phyloP scores from a whole-genome alignment of 148 eudicot species.

The Spergularia bocconei region DNA sequence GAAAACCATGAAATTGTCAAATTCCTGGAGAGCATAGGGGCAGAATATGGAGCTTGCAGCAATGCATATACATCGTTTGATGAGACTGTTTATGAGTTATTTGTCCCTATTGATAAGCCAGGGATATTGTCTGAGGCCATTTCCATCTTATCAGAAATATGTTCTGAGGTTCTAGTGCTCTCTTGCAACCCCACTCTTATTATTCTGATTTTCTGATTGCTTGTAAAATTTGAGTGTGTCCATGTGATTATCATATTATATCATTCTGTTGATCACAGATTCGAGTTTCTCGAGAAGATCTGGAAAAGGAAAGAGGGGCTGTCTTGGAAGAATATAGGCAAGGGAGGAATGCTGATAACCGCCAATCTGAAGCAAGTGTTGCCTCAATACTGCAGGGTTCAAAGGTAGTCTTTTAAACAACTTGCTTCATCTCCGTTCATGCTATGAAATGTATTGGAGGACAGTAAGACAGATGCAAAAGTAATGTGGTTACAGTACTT shows the following conservation, averaged over 20 bases:
- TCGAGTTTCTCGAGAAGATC: conserved; percentile 58
- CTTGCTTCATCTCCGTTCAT: neutral
- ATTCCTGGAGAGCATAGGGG: conserved; percentile 87
- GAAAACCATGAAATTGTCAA: conserved; percentile 75
- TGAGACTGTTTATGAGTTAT: conserved; percentile 76
- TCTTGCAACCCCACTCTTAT: neutral
- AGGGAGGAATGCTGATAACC: conserved; percentile 58
- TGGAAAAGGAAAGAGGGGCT: conserved; percentile 87
- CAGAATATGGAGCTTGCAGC: conserved; percentile 83
- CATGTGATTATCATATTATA: no score
- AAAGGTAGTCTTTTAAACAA: conserved; percentile 35
- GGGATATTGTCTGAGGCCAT: conserved; percentile 73
- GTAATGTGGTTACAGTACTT: no score
- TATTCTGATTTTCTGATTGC: neutral
- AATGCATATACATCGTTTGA: conserved; percentile 75
- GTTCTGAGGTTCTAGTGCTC: conserved; percentile 51
- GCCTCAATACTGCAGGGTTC: conserved; percentile 58
- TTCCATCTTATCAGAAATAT: conserved; percentile 71
- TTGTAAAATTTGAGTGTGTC: neutral
- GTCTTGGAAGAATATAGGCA: conserved; percentile 75
- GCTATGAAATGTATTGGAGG: neutral
- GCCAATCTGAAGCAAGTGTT: conserved; percentile 63
- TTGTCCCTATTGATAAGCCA: conserved; percentile 86
- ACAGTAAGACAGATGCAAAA: no score
- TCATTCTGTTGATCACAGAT: conserved; percentile 33